Base-by-base conservation (phyloP, 768 basidiomycete species). In the Boletus rubroflammeus region DNA sequence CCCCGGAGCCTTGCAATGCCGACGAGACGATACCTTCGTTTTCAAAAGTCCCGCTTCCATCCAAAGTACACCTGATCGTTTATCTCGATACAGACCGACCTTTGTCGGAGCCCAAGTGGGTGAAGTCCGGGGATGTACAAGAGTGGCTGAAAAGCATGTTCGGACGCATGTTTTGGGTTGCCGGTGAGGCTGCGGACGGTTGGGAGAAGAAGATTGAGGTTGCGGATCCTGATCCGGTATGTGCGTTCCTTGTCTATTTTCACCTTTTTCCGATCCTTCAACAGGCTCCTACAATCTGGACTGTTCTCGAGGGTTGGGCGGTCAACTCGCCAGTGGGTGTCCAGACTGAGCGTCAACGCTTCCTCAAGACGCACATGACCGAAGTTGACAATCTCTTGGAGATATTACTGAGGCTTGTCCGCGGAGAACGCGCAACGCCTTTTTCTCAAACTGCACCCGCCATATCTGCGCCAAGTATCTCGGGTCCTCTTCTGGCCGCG, bases 141-240 rank as follows among this genome's bases (percentile, higher is more conserved):
- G 93, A 94, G 36, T 98, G 95, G 95, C 73, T 92, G 62, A 83
- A 84, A 69, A 90, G 82, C 62, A 90, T 91, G 79, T 89, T 92
- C 69, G 90, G 90, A 3, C 77, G 88, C 35, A 89, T 89, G 85
- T 90, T 90, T 65, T 90, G 88, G 88, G 85, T 87, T 43, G 81
- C 87, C 26, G 88, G 86, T 6, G 87, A 89, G 50, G 88, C 85
- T 13, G 83, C 85, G n/a, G 87, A 88, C 58, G 88, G 90, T 9
- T 99, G 97, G 97, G 88, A 90, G 72, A 93, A 87, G 73, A 96
- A 95, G 72, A 89, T 98, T 51, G 80, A 83, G 36, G 89, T 98
- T 23, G 81, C 83, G 28, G 95, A 98, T 76, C 96, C 97, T 53
- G 97, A 99, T 74, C 90, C 93, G 39, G 95, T 98, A 69, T 63